A percentile compares a stretch with the other conserved stretches of the same genome.
Conservation (phyloP, 73 alveolate species). For the Durusdinium trenchii region DNA sequence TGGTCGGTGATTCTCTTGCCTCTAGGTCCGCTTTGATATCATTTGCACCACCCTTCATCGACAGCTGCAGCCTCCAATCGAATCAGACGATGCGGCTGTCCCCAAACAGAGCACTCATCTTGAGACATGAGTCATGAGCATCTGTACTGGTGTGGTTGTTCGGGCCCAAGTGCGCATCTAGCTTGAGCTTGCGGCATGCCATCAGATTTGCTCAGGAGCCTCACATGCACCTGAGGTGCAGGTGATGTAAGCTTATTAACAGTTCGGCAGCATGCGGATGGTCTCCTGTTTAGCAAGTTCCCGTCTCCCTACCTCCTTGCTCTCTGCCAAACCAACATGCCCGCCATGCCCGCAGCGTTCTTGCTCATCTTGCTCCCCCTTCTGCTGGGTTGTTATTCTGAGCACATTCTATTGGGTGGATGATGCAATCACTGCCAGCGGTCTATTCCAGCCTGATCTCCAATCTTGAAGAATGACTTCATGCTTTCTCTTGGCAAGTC, state of each 20-base stretch:
- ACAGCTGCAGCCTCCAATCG: conserved; percentile 46
- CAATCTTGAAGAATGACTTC: conserved; percentile 16
- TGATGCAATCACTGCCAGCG: no score
- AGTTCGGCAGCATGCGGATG: no score
- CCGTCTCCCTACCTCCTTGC: no score
- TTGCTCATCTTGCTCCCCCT: no score
- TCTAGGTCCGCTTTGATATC: conserved; percentile 64
- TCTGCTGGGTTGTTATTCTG: no score
- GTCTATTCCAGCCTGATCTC: conserved; percentile 36
- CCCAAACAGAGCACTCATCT: background rate
- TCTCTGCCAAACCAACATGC: no score
- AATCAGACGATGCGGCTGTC: background rate
- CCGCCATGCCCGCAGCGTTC: no score
- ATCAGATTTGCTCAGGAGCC: conserved; percentile 36
- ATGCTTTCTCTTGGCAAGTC: conserved; percentile 11
- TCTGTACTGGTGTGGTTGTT: no score
- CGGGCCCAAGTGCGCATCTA: no score
- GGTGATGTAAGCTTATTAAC: background rate
- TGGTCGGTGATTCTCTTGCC: background rate
- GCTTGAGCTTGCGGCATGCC: conserved; percentile 10
- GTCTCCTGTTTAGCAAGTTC: no score
- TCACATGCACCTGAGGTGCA: conserved; percentile 12
- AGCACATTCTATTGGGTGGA: no score
- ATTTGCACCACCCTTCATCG: conserved; percentile 54
- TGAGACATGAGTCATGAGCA: background rate